Conservation (phyloP, 1,284 basidiomycete species). For the Cutaneotrichosporon sp. region DNA sequence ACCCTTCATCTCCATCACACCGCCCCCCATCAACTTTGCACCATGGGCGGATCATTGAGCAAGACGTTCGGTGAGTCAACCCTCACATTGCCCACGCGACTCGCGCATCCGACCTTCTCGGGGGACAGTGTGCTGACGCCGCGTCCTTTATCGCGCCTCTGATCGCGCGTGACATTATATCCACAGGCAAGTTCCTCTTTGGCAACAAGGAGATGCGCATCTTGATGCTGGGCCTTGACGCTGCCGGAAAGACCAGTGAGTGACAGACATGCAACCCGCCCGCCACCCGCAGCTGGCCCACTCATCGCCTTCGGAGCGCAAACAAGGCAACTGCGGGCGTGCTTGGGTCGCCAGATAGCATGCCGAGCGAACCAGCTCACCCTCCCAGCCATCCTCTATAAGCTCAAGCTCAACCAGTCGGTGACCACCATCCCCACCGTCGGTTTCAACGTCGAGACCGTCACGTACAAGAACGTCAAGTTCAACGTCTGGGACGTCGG, state of each 20-base stretch:
- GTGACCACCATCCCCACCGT: conserved; percentile 96
- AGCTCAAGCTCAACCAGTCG: conserved; percentile 97
- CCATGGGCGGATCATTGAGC: conserved; percentile 57
- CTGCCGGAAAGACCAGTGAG: conserved; percentile 90
- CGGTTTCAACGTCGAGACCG: conserved; percentile 98
- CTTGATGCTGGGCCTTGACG: conserved; percentile 84
- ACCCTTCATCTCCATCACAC: not conserved
- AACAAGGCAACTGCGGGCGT: not conserved
- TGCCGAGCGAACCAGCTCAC: conserved; percentile 86
- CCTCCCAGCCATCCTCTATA: conserved; percentile 86
- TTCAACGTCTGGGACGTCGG: conserved; percentile 99
- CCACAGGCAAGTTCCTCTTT: conserved; percentile 57
- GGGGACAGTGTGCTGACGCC: conserved; percentile 12
- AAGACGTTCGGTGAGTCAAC: conserved; percentile 52
- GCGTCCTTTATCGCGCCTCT: not conserved
- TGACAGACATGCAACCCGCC: conserved; percentile 14
- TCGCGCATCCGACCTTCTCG: not conserved
- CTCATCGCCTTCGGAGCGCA: conserved; percentile 43
- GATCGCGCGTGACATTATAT: not conserved
- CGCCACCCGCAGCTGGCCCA: not conserved
- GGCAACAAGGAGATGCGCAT: conserved; percentile 68
- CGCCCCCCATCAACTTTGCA: conserved; percentile 9
- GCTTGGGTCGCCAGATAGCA: conserved; percentile 64
- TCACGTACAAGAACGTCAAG: conserved; percentile 99
- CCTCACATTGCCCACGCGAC: not conserved